Base-by-base conservation (phyloP, 768 basidiomycete species). In the Boletus reticulatus region DNA sequence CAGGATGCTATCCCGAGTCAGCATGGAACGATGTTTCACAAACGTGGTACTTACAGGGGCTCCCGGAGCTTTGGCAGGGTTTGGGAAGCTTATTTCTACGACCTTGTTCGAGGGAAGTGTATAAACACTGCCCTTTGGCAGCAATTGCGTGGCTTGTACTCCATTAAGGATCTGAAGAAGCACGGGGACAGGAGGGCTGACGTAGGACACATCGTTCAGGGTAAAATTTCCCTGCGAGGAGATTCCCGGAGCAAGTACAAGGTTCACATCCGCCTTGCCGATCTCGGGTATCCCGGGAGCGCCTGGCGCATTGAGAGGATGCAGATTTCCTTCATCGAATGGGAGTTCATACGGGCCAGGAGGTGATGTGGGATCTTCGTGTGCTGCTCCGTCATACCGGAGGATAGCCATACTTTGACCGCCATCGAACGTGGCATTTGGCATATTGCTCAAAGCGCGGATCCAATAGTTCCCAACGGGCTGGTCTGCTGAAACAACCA, bases 381-480 rank as follows among this genome's bases (percentile, higher is more conserved):
- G 54, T 0, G 68, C 53, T 17, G 82, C 82, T 19, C 76, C 78
- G 0, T 50, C 62, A 52, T 84, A 84, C 50, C 80, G 73, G 31
- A 84, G 66, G 53, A 84, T 81, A 4, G 80, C 82, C 41, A 75
- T 73, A 62, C 78, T 81, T 56, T 76, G 68, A 10, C 75, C 75
- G 31, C 67, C 68, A 48, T 62, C 38, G 55, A 76, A 68, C 22
- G 64, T 43, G 8, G 73, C 59, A 36, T 55, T 55, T 5, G 55
- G 67, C 64, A 1, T 13, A 22, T 4, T 22, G 20, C 32, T 34
- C 20, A 36, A 22, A 16, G 46, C 31, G 22, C 46, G 46, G 27
- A 47, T 47, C 46, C 46, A 47, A 22, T 47, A 36, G 34, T 47
- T 47, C 5, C 34, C 64, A 4, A 78, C 64, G 0, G 82, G 78